A percentile compares a stretch with the other conserved stretches of the same genome.
Conservation (phyloP, 371 early-diverging fungal genomes). For the Mucor circinelloides region DNA sequence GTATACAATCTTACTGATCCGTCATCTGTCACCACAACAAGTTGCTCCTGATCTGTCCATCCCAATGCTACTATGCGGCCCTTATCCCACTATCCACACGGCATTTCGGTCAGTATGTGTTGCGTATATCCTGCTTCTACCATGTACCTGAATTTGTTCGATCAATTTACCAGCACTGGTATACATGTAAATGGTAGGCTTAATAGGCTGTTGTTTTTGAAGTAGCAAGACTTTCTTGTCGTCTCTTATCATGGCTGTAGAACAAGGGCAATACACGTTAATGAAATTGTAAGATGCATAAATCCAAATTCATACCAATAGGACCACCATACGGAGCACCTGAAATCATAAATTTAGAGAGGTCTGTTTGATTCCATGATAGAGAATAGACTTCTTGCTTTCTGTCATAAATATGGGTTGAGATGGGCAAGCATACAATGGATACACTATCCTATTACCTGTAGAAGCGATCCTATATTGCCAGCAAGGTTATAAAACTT, state of each 20-base stretch:
- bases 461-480: constrained; percentile 52
- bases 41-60: constrained; percentile 87
- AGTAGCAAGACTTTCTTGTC: constrained; percentile 79
- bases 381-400: constrained; percentile 83
- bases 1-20: constrained; percentile 87
- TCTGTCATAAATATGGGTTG: constrained; percentile 32
- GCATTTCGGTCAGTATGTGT: not conserved
- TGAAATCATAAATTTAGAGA: constrained; percentile 81
- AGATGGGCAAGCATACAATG: not conserved
- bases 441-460: constrained; percentile 26
- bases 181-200: constrained; percentile 82
- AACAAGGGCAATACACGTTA: not conserved
- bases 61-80: constrained; percentile 87
- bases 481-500: not conserved
- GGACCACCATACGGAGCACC: constrained; percentile 92
- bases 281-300: not conserved
- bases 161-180: constrained; percentile 85
- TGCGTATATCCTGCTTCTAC: not conserved
- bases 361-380: constrained; percentile 85
- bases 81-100: constrained; percentile 79
- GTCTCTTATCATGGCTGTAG: constrained; percentile 83
- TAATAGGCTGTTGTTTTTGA: constrained; percentile 72
- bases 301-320: constrained; percentile 63
- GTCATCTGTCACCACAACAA: constrained; percentile 87
- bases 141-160: constrained; percentile 77